phyloP scores from a whole-genome alignment of 179 eudicot genomes.

The Amaranthus tricolor region DNA sequence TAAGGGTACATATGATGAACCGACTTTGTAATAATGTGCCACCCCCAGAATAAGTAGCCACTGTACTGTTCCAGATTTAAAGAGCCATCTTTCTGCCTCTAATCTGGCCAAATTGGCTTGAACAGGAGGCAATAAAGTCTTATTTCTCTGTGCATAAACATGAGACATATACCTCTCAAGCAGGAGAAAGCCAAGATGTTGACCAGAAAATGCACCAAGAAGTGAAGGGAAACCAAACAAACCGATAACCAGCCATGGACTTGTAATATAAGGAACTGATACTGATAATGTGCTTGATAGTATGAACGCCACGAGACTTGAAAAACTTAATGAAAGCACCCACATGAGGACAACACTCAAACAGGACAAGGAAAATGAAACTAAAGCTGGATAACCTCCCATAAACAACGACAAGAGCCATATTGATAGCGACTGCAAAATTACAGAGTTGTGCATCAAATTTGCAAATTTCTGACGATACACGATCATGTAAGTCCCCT shows the following conservation, averaged over 20 bases:
- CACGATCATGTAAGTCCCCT: constrained; percentile 87
- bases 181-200: constrained; percentile 68
- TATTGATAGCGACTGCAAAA: constrained; percentile 75
- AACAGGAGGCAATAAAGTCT: constrained; percentile 31
- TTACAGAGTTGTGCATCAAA: constrained; percentile 79
- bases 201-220: constrained; percentile 92
- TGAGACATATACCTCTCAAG: constrained; percentile 48
- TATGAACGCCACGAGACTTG: constrained; percentile 59
- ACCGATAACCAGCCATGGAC: constrained; percentile 75
- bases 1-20: constrained; percentile 76
- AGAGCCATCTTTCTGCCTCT: constrained; percentile 97
- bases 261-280: constrained; percentile 65
- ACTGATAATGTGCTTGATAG: constrained; percentile 58
- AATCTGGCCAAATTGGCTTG: constrained; percentile 59
- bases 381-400: constrained; percentile 71
- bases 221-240: constrained; percentile 85
- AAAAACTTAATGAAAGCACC: constrained; percentile 61
- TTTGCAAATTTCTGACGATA: constrained; percentile 66
- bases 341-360: constrained; percentile 79
- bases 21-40: constrained; percentile 66
- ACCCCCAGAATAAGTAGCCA: constrained; percentile 64
- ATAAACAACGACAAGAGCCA: constrained; percentile 73
- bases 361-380: constrained; percentile 62
- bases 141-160: constrained; percentile 38
- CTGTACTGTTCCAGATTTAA: constrained; percentile 77